Evolutionary conservation across 2,329 filamentous ascomycete species (phyloP), one percentile per base, ranked within the genome.

Genomic region (Verticillium nubilum): DNA sequence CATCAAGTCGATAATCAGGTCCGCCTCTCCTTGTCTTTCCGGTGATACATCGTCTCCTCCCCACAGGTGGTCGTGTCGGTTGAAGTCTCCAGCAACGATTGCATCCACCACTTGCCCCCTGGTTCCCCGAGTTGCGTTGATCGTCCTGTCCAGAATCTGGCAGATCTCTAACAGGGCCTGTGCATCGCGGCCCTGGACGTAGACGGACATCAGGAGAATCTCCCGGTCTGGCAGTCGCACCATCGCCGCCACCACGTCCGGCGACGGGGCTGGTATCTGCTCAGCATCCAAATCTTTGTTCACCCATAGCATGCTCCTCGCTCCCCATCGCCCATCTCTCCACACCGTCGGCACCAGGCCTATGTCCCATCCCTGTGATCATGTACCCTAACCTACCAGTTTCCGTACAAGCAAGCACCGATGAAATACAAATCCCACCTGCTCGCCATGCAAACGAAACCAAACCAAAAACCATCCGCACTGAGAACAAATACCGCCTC

Each of bases 1-100:
- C 63, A 75, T 75, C 4, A 76, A 62, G 54, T 74, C 62, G 55
- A 75, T 69, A 42, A 75, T 73, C 56, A 55, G 62, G 54, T 74
- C 66, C 25, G 67, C 73, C 66, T 75, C 69, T 19, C 73, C 72
- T 61, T 76, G 63, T 58, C 69, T 68, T 19, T 29, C 42, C 12
- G 50, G 19, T 9, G 35, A 61, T 19, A 64, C 57, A 5, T 61
- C 58, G 13, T 64, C 62, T 27, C 62, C 66, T 59, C 62, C 64
- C 66, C 50, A 66, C 5, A 67, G 60, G 17, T 60, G 26, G 42
- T 66, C 57, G 19, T 65, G 42, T 4, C 58, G 53, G 25, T 65
- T 66, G 33, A 67, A 67, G 59, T 65, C 61, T 5, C 64, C 61
- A 3, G 54, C 58, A 12, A 65, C 25, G 19, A 64, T 28, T n/a